Percentiles rank a stretch among this genome's conserved stretches.
Conservation (phyloP, 2,329 filamentous ascomycete species). For the Colletotrichum limetticola region DNA sequence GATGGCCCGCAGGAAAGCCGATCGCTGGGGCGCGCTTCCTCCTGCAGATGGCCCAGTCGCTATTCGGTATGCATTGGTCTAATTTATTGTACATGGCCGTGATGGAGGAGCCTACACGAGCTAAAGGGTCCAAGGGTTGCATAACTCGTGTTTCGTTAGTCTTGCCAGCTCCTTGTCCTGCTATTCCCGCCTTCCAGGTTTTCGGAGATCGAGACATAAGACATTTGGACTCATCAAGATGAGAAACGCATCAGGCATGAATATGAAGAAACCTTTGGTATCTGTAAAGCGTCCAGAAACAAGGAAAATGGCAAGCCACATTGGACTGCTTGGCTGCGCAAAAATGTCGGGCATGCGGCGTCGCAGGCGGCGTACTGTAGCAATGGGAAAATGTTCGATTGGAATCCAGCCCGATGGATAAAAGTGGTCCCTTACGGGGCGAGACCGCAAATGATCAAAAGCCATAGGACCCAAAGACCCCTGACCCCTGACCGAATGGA, state of each 20-base stretch:
- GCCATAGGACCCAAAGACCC: not conserved
- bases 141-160: not conserved
- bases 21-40: constrained; percentile 21
- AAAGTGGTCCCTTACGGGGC: constrained; percentile 1
- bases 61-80: not conserved
- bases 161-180: not conserved
- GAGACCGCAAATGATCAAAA: not conserved
- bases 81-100: no score
- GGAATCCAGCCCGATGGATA: not conserved
- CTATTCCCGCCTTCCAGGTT: not conserved
- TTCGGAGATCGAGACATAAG: not conserved
- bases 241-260: not conserved
- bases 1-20: constrained; percentile 24
- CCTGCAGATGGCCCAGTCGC: constrained; percentile 2
- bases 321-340: not conserved
- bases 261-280: not conserved
- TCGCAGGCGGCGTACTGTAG: not conserved
- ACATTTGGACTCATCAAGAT: not conserved
- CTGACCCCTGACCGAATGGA: not conserved
- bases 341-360: not conserved
- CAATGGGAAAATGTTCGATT: not conserved
- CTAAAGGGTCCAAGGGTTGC: not conserved
- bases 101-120: no score
- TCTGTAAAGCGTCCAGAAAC: not conserved
- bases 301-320: not conserved